Evolutionary conservation across 495 filamentous ascomycete species (phyloP).

Genomic region (Polyplosphaeria fusca): DNA sequence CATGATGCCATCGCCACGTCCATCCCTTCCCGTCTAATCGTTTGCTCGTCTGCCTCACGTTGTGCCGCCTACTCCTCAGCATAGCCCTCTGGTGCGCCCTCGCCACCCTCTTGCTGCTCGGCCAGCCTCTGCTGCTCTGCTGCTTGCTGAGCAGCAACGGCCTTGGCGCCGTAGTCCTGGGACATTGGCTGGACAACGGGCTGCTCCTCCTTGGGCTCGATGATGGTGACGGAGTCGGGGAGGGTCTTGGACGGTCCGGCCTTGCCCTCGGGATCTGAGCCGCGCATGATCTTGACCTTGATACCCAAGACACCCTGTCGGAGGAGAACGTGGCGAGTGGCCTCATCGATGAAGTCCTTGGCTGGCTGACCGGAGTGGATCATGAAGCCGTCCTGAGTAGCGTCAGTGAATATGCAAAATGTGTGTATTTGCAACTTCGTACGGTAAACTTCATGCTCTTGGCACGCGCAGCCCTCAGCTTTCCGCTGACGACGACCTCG

Average conservation of each 20-base stretch:
- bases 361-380: slow-evolving; percentile 99
- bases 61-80: slow-evolving; percentile 17
- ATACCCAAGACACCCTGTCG: slow-evolving; percentile 99
- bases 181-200: slow-evolving; percentile 87
- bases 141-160: slow-evolving; percentile 76
- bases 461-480: slow-evolving; percentile 95
- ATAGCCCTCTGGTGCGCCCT: slow-evolving; percentile 23
- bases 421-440: slow-evolving; percentile 39
- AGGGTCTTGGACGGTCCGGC: slow-evolving; percentile 92
- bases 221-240: slow-evolving; percentile 96
- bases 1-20: slow-evolving; percentile 17
- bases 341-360: slow-evolving; percentile 98
- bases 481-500: slow-evolving; percentile 98
- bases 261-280: slow-evolving; percentile 99
- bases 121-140: slow-evolving; percentile 68
- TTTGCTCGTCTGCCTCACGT: not conserved
- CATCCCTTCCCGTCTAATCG: not conserved
- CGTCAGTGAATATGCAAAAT: slow-evolving; percentile 6
- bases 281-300: slow-evolving; percentile 99
- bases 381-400: slow-evolving; percentile 91
- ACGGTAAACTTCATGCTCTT: slow-evolving; percentile 99
- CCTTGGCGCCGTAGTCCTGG: slow-evolving; percentile 98
- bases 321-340: slow-evolving; percentile 97
- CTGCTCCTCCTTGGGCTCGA: slow-evolving; percentile 99
- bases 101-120: slow-evolving; percentile 54